A percentile compares a stretch with the other conserved stretches of the same genome.
phyloP scores from a whole-genome alignment of 2,329 filamentous ascomycete genomes.

The Pseudocercospora crystallina region DNA sequence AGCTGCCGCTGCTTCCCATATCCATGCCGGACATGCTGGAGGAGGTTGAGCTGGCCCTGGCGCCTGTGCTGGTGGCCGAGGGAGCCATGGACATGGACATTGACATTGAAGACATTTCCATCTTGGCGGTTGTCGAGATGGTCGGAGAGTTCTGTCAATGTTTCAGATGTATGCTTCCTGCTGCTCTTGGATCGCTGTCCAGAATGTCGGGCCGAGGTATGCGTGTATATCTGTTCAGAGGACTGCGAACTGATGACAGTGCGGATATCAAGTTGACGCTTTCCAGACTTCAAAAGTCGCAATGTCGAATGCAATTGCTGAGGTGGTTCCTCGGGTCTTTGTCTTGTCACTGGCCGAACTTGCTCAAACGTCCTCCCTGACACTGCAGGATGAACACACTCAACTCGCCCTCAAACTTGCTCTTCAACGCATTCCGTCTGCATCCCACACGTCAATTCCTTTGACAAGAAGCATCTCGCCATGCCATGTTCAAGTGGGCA shows the following conservation, averaged over 20 bases:
- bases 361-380: conserved; percentile 1
- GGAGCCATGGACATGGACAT: conserved; percentile 3
- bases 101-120: conserved; percentile 10
- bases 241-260: too few species aligned
- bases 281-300: too few species aligned
- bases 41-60: conserved; percentile 1
- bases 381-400: conserved; percentile 1
- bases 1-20: conserved; percentile 2
- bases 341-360: not conserved
- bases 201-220: too few species aligned
- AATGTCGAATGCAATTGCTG: too few species aligned
- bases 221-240: too few species aligned
- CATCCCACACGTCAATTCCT: not conserved
- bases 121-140: not conserved
- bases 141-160: too few species aligned
- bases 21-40: conserved; percentile 20
- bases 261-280: too few species aligned
- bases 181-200: too few species aligned
- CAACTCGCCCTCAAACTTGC: conserved; percentile 13
- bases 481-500: not conserved
- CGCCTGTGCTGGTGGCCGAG: conserved; percentile 1
- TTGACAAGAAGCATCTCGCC: too few species aligned
- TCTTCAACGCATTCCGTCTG: not conserved
- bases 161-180: too few species aligned
- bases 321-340: too few species aligned